phyloP scores from a whole-genome alignment of 2,329 filamentous ascomycete genomes.

The Periconia macrospinosa region DNA sequence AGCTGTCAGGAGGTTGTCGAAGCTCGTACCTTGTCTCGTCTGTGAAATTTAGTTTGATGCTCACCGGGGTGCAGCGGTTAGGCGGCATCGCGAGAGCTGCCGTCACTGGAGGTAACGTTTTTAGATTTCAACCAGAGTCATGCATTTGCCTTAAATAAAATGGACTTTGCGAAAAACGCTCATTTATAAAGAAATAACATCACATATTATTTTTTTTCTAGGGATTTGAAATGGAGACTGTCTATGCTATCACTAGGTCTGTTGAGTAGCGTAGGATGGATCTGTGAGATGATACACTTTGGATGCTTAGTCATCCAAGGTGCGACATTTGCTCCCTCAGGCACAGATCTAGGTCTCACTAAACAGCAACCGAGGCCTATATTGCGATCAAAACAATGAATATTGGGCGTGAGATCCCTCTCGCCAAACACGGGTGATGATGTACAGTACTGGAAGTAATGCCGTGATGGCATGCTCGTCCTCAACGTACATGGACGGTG shows the following conservation, averaged over 20 bases:
- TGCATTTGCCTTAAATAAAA: too few species aligned
- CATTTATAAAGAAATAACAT: too few species aligned
- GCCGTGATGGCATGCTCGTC: too few species aligned
- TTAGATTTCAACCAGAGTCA: too few species aligned
- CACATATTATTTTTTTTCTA: neutral
- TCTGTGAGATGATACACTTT: neutral
- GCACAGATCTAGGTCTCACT: neutral
- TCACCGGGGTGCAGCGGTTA: neutral
- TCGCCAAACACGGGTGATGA: too few species aligned
- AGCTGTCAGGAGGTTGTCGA: neutral
- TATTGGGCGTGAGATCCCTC: too few species aligned
- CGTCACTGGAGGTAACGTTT: neutral
- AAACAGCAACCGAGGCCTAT: too few species aligned
- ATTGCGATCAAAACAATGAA: too few species aligned
- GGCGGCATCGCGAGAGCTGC: neutral
- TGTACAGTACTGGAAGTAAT: too few species aligned
- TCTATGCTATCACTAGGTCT: neutral
- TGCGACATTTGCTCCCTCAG: neutral
- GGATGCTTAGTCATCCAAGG: neutral
- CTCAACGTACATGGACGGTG: too few species aligned
- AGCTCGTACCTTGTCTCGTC: neutral
- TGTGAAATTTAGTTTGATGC: constrained; percentile 1
- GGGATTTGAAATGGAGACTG: too few species aligned
- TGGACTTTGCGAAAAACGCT: too few species aligned
- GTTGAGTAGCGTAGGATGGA: neutral